Evolutionary conservation across 805 yeast species (phyloP), one percentile per base, ranked within the genome.

Genomic region (Cyberlindnera amylophila): DNA sequence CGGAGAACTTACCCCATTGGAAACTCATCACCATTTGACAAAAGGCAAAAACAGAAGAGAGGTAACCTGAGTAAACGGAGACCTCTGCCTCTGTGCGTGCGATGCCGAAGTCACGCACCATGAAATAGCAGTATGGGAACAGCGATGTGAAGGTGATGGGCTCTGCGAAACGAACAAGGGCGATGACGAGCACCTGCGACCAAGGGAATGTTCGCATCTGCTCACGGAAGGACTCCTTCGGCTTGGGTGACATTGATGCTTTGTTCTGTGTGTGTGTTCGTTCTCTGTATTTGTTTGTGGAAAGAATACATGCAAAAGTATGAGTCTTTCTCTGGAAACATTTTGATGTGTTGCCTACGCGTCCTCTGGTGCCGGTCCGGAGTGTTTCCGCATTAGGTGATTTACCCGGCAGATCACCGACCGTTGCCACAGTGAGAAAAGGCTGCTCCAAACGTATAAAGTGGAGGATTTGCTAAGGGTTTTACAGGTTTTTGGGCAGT

Each of bases 111-210:
- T 76, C 81, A 45, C 75, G 59, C 15, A 79, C 78, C 82, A 80
- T 75, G 61, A 75, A 80, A 56, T 74, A 80, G 31, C 79, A 71
- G 52, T 79, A 80, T 3, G 86, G 86, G 54, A 80, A 79, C 27
- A 79, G 58, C 4, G 83, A 77, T 4, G 84, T 76, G 63, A 79
- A 80, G 3, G 83, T 76, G 16, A 80, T 69, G 1, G 86, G 85
- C 54, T 79, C 85, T 11, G 79, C 69, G 46, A 79, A 73, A 43
- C 85, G 63, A 38, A 78, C 73, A 23, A 71, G 47, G 23, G 69
- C 63, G 11, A 70, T 54, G 10, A 69, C 67, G 6, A 54, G 42
- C 34, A 69, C 50, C 51, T 79, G 84, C 54, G 71, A 62, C 54
- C 71, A 64, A 14, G 85, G 85, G 53, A 79, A 77, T 18, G 77